Conservation (phyloP, 345 rosid species). For the Streptanthus diversifolius region DNA sequence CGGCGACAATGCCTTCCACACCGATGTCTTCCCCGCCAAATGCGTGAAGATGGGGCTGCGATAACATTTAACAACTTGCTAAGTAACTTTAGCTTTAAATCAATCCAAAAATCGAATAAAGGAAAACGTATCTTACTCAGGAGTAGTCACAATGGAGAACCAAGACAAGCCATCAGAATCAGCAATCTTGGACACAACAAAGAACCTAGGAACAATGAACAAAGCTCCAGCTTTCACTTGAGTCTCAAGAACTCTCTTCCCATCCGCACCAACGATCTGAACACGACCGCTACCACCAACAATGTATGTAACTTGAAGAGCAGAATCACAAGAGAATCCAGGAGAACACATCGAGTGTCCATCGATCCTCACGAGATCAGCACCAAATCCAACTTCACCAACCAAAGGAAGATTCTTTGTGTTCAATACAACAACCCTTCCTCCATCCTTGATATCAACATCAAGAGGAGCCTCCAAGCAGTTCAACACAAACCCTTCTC, state of each 20-base stretch:
- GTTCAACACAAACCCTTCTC: conserved; percentile 63
- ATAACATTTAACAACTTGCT: not conserved
- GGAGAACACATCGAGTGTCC: conserved; percentile 91
- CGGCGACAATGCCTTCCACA: conserved; percentile 86
- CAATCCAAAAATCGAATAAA: not conserved
- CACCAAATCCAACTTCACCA: conserved; percentile 83
- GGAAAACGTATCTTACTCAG: conserved; percentile 59
- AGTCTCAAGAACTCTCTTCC: conserved; percentile 67
- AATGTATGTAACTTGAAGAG: conserved; percentile 75
- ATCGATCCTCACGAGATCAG: conserved; percentile 79
- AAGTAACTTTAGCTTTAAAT: not conserved
- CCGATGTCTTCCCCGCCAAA: conserved; percentile 78
- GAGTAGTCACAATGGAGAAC: conserved; percentile 93
- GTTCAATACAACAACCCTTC: conserved; percentile 79
- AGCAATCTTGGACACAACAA: conserved; percentile 74
- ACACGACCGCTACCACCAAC: conserved; percentile 74
- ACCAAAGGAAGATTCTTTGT: conserved; percentile 82
- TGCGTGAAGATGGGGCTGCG: conserved; percentile 86
- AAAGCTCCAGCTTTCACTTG: conserved; percentile 63
- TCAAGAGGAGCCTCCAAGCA: conserved; percentile 85
- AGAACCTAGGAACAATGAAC: conserved; percentile 89
- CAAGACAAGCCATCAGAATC: conserved; percentile 77
- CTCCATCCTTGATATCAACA: conserved; percentile 69
- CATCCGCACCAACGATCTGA: conserved; percentile 74
- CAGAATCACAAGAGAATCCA: conserved; percentile 93